Conservation (phyloP, 148 eudicot species). For the Nepenthes gracilis region DNA sequence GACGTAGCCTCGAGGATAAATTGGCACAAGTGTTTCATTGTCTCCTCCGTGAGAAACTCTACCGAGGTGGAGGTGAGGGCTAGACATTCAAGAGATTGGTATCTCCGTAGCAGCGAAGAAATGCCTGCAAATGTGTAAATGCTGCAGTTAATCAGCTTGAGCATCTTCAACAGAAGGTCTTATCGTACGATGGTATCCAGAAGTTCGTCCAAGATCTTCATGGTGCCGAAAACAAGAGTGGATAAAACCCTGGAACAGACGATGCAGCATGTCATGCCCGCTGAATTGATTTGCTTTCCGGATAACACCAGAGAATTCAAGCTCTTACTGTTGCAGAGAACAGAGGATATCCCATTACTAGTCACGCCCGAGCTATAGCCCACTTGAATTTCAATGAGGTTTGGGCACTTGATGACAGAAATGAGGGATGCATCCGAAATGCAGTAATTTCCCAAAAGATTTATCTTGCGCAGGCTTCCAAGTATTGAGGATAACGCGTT, state of each 20-base stretch:
- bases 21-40: background rate
- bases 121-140: conserved; percentile 16
- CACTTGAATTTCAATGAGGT: conserved; percentile 4
- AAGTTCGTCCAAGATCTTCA: background rate
- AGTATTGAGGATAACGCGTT: no score
- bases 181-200: background rate
- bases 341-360: background rate
- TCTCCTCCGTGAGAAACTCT: background rate
- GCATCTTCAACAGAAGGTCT: conserved; percentile 10
- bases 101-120: conserved; percentile 5
- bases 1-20: background rate
- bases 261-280: background rate
- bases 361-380: conserved; percentile 4
- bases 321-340: background rate
- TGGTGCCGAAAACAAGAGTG: background rate
- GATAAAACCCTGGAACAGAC: background rate
- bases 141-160: conserved; percentile 8
- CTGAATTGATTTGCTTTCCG: background rate
- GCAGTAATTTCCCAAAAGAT: no score
- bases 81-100: background rate
- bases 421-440: no score
- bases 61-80: background rate
- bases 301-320: background rate
- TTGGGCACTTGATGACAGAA: conserved; percentile 10
- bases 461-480: no score